A percentile compares a stretch with the other conserved stretches of the same genome.
These are phyloP conservation scores for Anacardium occidentale DNA, from an alignment of 345 rosid species.

Conservation along the genomic window DNA sequence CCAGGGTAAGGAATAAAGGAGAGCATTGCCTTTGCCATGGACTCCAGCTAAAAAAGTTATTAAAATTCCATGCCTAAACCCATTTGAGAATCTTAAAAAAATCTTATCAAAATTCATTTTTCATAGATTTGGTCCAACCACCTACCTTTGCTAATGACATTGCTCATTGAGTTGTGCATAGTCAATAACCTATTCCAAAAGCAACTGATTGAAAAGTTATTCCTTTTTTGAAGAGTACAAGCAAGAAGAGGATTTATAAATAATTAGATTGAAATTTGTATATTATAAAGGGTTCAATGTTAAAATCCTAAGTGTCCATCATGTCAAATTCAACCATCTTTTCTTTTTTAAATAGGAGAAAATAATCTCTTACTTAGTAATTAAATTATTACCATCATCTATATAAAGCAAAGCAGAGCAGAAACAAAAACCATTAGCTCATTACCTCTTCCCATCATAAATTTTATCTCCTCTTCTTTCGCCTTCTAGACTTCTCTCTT, in stretches of 20 bases:
- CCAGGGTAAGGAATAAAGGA: not conserved
- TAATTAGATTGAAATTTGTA: too few relatives aligned
- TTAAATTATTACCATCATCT: not conserved
- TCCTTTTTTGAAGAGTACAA: too few relatives aligned
- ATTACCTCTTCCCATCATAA: not conserved
- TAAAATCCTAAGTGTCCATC: not conserved
- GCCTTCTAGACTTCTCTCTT: slow-evolving; percentile 24
- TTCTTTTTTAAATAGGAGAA: not conserved
- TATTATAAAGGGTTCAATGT: too few relatives aligned
- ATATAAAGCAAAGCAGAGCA: not conserved
- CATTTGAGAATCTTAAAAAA: not conserved
- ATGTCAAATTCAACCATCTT: not conserved
- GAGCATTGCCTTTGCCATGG: not conserved
- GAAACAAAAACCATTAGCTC: not conserved
- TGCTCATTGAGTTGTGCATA: slow-evolving; percentile 21
- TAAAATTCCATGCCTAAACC: not conserved
- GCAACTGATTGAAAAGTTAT: not conserved
- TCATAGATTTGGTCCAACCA: not conserved
- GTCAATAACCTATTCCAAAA: not conserved
- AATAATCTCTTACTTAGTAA: not conserved
- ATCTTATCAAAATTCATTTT: not conserved
- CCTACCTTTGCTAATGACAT: not conserved
- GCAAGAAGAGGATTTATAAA: too few relatives aligned
- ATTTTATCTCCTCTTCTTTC: slow-evolving; percentile 27
- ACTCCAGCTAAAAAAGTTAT: not conserved